A percentile compares a stretch with the other conserved stretches of the same genome.
These are phyloP conservation scores for Jatropha multifida DNA, from an alignment of 441 rosid species.

Conservation along the genomic window DNA sequence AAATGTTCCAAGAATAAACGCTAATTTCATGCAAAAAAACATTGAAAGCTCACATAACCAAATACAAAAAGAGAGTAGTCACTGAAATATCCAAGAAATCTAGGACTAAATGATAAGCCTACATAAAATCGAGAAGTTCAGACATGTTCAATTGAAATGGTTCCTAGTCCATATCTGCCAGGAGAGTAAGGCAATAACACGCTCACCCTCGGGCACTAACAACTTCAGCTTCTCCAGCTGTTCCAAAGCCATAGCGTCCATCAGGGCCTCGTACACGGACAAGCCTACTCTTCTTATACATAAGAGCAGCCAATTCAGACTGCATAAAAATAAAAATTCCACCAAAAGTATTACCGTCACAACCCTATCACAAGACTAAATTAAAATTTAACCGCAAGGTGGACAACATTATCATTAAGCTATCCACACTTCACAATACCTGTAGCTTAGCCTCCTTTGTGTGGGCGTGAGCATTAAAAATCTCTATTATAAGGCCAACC, in stretches of 20 bases:
- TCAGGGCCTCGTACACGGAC: slow-evolving; percentile 77
- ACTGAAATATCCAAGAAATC: not conserved
- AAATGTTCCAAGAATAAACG: slow-evolving; percentile 7
- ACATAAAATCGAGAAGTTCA: not conserved
- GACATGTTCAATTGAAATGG: not conserved
- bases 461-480: slow-evolving; percentile 93
- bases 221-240: slow-evolving; percentile 87
- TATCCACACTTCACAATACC: slow-evolving; percentile 35
- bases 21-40: not conserved
- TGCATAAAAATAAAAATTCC: slow-evolving; percentile 28
- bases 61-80: not conserved
- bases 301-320: slow-evolving; percentile 91
- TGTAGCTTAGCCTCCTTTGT: slow-evolving; percentile 90
- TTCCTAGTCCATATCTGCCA: not conserved
- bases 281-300: slow-evolving; percentile 85
- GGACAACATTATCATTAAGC: not conserved
- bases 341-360: slow-evolving; percentile 14
- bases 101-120: not conserved
- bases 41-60: not conserved
- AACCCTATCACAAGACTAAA: not conserved
- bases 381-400: not conserved
- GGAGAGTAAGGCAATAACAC: slow-evolving; percentile 8
- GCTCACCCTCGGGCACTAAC: slow-evolving; percentile 97
- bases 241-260: slow-evolving; percentile 76
- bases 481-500: slow-evolving; percentile 89